Percentiles rank a stretch among this genome's conserved stretches.
These are phyloP conservation scores for Pseudogymnoascus sp. DNA, from an alignment of 2,329 filamentous ascomycete genomes.

Conservation along the genomic window DNA sequence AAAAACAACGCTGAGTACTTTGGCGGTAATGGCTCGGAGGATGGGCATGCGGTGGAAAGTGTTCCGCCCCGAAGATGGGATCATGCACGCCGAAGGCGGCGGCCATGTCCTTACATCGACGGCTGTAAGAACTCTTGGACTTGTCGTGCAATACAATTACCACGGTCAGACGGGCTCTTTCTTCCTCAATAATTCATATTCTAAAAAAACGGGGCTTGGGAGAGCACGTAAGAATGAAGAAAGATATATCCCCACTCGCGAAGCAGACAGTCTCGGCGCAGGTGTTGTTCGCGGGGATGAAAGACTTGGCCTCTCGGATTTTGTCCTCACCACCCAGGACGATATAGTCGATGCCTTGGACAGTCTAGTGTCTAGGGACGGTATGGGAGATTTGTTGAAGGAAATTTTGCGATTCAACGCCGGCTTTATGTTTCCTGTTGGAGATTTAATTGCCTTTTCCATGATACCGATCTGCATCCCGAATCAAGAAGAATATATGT, in stretches of 20 bases:
- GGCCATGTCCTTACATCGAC: constrained; percentile 30
- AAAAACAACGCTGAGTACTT: constrained; percentile 28
- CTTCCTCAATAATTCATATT: not conserved
- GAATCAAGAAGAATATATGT: not conserved
- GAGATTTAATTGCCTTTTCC: constrained; percentile 18
- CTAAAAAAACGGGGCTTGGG: not conserved
- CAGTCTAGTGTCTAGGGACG: constrained; percentile 12
- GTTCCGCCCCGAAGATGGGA: constrained; percentile 22
- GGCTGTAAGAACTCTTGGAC: constrained; percentile 22
- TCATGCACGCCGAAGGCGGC: constrained; percentile 29
- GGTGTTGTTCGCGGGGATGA: constrained; percentile 15
- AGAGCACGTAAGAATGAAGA: constrained; percentile 15
- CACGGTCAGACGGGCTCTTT: constrained; percentile 12
- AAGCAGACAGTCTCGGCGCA: constrained; percentile 16
- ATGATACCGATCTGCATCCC: constrained; percentile 10
- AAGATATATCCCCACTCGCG: constrained; percentile 16
- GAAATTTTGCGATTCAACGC: constrained; percentile 14
- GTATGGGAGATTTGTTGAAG: constrained; percentile 12
- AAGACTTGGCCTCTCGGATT: constrained; percentile 15
- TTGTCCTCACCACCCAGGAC: constrained; percentile 15
- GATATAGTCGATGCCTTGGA: constrained; percentile 17
- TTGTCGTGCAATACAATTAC: constrained; percentile 20
- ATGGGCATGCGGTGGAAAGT: constrained; percentile 28
- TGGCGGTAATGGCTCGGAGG: constrained; percentile 29
- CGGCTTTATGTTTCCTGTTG: constrained; percentile 15